Conservation (phyloP, 2,329 filamentous ascomycete species). For the Colletotrichum sp. region DNA sequence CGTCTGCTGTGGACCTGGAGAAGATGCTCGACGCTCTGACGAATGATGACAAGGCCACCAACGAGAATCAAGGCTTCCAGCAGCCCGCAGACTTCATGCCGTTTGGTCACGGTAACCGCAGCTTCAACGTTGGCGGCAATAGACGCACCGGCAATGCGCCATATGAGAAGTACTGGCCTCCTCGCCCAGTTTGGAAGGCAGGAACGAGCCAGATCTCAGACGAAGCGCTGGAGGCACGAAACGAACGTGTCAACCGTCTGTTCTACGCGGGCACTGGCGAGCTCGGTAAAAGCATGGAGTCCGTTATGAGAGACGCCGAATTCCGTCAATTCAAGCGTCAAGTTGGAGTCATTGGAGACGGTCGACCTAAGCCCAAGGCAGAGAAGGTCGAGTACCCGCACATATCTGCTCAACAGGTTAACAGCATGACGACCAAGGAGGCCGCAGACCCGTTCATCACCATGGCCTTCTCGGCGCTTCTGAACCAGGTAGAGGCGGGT, state of each 20-base stretch:
- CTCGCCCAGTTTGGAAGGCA: conserved; percentile 15
- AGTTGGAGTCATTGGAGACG: conserved; percentile 43
- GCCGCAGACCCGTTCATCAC: conserved; percentile 47
- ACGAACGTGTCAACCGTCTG: conserved; percentile 31
- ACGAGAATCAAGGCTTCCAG: conserved; percentile 34
- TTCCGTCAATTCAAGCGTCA: conserved; percentile 29
- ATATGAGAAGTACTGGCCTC: conserved; percentile 14
- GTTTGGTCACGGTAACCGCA: conserved; percentile 19
- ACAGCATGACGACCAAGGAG: conserved; percentile 39
- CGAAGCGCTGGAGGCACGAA: conserved; percentile 28
- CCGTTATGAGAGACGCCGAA: conserved; percentile 34
- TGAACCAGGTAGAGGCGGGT: conserved; percentile 10
- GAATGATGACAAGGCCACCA: conserved; percentile 33
- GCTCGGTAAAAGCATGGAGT: conserved; percentile 35
- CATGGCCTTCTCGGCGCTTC: conserved; percentile 42
- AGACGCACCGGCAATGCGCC: conserved; percentile 27
- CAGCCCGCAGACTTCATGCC: not conserved
- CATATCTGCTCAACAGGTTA: conserved; percentile 43
- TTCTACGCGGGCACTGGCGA: conserved; percentile 46
- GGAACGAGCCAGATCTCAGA: conserved; percentile 25
- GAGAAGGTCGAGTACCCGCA: conserved; percentile 27
- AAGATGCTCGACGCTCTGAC: not conserved
- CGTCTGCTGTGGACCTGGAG: not conserved
- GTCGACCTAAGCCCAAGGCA: conserved; percentile 32
- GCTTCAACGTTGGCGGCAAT: not conserved